Conservation (phyloP, 2,329 filamentous ascomycete species). For the Botryosphaeria dothidea region DNA sequence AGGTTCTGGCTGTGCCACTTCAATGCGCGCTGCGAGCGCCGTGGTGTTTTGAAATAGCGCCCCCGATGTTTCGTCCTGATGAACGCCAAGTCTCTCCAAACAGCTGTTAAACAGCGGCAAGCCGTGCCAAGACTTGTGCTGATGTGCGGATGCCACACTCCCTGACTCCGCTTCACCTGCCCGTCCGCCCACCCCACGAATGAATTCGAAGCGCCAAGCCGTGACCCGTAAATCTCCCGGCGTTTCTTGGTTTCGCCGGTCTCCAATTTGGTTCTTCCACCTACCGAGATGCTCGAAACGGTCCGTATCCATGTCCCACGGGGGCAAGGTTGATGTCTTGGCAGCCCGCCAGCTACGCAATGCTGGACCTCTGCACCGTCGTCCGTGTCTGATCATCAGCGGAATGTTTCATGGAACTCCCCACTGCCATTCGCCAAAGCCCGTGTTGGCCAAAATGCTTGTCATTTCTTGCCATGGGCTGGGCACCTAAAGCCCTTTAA, state of each 20-base stretch:
- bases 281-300: conserved; percentile 2
- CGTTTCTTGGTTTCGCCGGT: neutral
- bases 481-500: neutral
- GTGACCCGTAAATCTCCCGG: conserved; percentile 3
- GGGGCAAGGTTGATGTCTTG: neutral
- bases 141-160: neutral
- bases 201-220: conserved; percentile 1
- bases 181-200: neutral
- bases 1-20: conserved; percentile 1
- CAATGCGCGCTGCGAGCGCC: neutral
- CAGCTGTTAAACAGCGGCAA: conserved; percentile 9
- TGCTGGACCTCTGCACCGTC: neutral
- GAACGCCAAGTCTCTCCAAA: conserved; percentile 10
- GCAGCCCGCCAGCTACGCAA: neutral
- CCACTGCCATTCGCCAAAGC: neutral
- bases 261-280: conserved; percentile 17
- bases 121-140: conserved; percentile 5
- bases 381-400: neutral
- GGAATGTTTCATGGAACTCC: conserved; percentile 1
- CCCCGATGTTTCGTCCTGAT: conserved; percentile 19
- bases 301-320: neutral
- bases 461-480: neutral
- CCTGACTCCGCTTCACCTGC: neutral
- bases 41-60: neutral
- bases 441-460: neutral